Percentiles rank a stretch among this genome's conserved stretches.
Evolutionary conservation across 495 filamentous ascomycete genomes (phyloP).

Genomic region (Lepidopterella palustris): DNA sequence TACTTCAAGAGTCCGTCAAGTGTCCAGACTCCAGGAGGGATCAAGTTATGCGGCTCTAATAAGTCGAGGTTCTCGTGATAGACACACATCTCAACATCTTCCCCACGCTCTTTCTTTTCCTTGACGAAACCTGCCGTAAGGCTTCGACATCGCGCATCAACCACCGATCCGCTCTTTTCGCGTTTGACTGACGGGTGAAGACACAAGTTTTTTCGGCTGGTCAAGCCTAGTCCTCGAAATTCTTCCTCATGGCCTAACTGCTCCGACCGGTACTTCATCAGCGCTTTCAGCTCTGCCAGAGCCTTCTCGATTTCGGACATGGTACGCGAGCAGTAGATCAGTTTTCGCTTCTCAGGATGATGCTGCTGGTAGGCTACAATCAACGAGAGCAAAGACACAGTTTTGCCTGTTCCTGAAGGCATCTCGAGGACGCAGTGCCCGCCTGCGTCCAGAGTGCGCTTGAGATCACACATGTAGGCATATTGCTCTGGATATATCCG

Average conservation of each 20-base stretch:
- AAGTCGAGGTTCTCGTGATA: conserved; percentile 97
- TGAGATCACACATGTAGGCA: conserved; percentile 99
- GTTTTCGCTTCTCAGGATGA: conserved; percentile 82
- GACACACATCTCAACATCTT: conserved; percentile 87
- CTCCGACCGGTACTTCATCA: conserved; percentile 90
- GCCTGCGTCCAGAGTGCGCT: conserved; percentile 87
- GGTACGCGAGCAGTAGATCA: conserved; percentile 98
- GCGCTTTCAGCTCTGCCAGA: conserved; percentile 76
- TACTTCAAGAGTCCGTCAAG: conserved; percentile 83
- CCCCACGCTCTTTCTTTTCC: conserved; percentile 90
- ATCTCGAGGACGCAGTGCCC: conserved; percentile 99
- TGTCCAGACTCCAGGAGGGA: conserved; percentile 92
- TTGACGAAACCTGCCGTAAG: conserved; percentile 95
- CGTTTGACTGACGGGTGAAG: conserved; percentile 90
- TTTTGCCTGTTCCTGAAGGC: conserved; percentile 99
- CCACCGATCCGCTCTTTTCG: conserved; percentile 88
- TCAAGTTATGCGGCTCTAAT: conserved; percentile 86
- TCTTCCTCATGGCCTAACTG: conserved; percentile 85
- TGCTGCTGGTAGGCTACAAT: conserved; percentile 95
- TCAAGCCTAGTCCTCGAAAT: conserved; percentile 84
- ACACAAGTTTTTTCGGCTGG: conserved; percentile 95
- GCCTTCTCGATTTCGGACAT: conserved; percentile 98
- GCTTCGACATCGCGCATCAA: conserved; percentile 91
- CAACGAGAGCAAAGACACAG: conserved; percentile 86
- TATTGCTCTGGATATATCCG: conserved; percentile 98